These are phyloP conservation scores for Suaeda aralocaspica DNA, from an alignment of 148 eudicot genomes.

Conservation along the genomic window DNA sequence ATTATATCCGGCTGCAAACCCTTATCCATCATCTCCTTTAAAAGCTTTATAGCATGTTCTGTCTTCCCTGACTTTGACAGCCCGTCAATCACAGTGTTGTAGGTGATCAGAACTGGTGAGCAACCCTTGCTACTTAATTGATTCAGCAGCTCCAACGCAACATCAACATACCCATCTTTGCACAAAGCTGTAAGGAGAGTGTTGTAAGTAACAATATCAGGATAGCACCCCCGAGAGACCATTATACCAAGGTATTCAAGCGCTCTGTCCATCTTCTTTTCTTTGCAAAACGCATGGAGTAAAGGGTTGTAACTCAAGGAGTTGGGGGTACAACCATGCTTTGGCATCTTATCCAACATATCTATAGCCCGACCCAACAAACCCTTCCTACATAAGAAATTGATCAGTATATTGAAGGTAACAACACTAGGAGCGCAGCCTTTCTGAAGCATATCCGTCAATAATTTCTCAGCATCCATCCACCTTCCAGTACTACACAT, in stretches of 20 bases:
- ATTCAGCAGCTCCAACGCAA: slow-evolving; percentile 53
- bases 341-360: slow-evolving; percentile 59
- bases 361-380: slow-evolving; percentile 60
- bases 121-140: slow-evolving; percentile 55
- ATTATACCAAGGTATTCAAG: slow-evolving; percentile 60
- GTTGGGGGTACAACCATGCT: slow-evolving; percentile 57
- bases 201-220: slow-evolving; percentile 73
- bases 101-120: slow-evolving; percentile 59
- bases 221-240: slow-evolving; percentile 67
- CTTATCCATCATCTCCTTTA: slow-evolving; percentile 48
- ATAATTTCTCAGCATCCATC: slow-evolving; percentile 59
- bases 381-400: slow-evolving; percentile 57
- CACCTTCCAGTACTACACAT: slow-evolving; percentile 65
- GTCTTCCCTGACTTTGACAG: slow-evolving; percentile 51
- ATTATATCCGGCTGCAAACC: slow-evolving; percentile 54
- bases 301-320: slow-evolving; percentile 64
- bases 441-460: slow-evolving; percentile 55
- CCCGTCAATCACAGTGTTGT: slow-evolving; percentile 62
- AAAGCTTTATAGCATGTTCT: slow-evolving; percentile 39
- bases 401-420: slow-evolving; percentile 66
- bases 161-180: slow-evolving; percentile 66
- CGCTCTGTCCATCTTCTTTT: slow-evolving; percentile 63
- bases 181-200: slow-evolving; percentile 62
- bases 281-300: slow-evolving; percentile 69
- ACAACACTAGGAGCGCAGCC: slow-evolving; percentile 65